A percentile compares a stretch with the other conserved stretches of the same genome.
Conservation (phyloP, 2,329 filamentous ascomycete species). For the Epicoccum sorghinum region DNA sequence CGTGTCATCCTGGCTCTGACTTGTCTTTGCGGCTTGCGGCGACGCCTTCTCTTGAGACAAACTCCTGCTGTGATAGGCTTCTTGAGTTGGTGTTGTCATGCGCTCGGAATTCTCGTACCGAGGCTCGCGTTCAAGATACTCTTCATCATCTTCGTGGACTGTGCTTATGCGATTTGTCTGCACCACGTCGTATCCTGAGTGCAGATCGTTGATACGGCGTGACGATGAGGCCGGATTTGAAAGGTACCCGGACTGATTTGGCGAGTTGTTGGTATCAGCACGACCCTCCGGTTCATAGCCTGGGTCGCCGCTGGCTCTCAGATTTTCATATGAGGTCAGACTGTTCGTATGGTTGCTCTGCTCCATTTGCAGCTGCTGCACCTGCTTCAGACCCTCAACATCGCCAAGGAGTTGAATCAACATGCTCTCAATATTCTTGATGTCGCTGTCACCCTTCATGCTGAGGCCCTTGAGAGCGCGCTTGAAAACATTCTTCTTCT, state of each 20-base stretch:
- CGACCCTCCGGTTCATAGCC: constrained; percentile 86
- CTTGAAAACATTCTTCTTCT: constrained; percentile 93
- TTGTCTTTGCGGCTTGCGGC: constrained; percentile 54
- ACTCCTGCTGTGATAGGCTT: constrained; percentile 50
- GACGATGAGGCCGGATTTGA: constrained; percentile 61
- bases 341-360: constrained; percentile 52
- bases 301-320: constrained; percentile 70
- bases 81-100: constrained; percentile 66
- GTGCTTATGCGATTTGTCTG: constrained; percentile 85
- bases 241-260: constrained; percentile 77
- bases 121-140: constrained; percentile 67
- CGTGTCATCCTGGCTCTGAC: constrained; percentile 79
- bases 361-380: constrained; percentile 42
- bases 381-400: constrained; percentile 70
- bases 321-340: constrained; percentile 71
- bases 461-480: constrained; percentile 91
- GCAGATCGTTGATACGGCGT: constrained; percentile 52
- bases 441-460: constrained; percentile 84
- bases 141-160: constrained; percentile 80
- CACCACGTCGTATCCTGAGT: constrained; percentile 59
- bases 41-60: constrained; percentile 54
- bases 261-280: constrained; percentile 75
- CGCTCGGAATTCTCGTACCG: constrained; percentile 66
- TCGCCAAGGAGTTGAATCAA: constrained; percentile 90
- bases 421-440: constrained; percentile 73